Conservation (phyloP, 1,284 basidiomycete species). For the Ganoderma meredithae region DNA sequence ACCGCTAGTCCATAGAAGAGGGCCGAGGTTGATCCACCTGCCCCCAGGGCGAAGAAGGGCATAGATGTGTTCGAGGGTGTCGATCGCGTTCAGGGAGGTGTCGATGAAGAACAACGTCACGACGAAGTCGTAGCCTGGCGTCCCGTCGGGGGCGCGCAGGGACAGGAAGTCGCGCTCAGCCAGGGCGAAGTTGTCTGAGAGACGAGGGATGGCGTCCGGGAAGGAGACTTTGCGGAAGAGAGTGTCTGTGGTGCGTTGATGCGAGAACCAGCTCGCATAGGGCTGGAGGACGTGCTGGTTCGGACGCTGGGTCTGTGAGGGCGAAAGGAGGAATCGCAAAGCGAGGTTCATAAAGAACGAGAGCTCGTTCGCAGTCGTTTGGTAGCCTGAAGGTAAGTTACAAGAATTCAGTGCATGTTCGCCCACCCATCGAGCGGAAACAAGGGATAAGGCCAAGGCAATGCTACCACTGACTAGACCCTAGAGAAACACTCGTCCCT, state of each 20-base stretch:
- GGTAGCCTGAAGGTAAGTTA: conserved; percentile 49
- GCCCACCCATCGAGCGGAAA: too few species aligned
- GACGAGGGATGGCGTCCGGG: conserved; percentile 65
- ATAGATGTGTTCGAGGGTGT: conserved; percentile 61
- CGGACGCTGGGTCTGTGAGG: conserved; percentile 46
- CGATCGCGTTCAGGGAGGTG: conserved; percentile 66
- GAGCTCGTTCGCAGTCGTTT: conserved; percentile 64
- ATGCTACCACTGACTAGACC: too few species aligned
- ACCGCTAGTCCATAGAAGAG: conserved; percentile 67
- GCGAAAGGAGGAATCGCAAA: conserved; percentile 61
- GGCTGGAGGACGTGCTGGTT: conserved; percentile 63
- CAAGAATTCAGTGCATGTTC: background rate
- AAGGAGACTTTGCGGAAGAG: conserved; percentile 61
- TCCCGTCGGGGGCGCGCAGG: conserved; percentile 35
- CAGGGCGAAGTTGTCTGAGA: conserved; percentile 48
- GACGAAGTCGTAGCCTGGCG: conserved; percentile 58
- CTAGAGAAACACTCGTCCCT: too few species aligned
- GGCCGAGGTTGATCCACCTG: conserved; percentile 73
- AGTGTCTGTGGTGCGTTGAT: conserved; percentile 58
- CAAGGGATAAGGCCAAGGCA: background rate
- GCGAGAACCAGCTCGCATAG: conserved; percentile 73
- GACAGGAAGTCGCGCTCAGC: conserved; percentile 62
- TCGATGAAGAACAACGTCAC: conserved; percentile 78
- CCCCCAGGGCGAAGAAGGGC: conserved; percentile 62
- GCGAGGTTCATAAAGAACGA: conserved; percentile 72